Base-by-base conservation (phyloP, 148 eudicot species). In the Oxyria digyna region DNA sequence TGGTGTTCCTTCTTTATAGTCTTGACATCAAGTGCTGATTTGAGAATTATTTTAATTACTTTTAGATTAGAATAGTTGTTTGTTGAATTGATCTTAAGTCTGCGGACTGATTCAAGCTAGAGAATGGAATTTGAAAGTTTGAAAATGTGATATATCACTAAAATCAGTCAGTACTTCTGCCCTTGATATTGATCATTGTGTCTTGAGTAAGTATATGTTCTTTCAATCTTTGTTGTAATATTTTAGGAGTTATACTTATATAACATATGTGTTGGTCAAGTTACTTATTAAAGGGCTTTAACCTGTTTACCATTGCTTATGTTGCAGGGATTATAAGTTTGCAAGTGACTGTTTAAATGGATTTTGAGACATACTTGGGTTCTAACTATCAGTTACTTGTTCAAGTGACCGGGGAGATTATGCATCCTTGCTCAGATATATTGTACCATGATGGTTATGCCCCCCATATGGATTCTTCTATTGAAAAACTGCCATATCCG, bases 321-420 rank as follows among this genome's bases (percentile, higher is more conserved):
- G 37, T 10, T 9, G 52, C 62, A 52, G 62, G n/a, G 14, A 52
- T 24, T 23, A 23, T 8, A 20, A 20, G 26, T 52, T 23, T 23
- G 62, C 62, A 52, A 52, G 65, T 3, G 65, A 59, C 55, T 26
- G 50, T 38, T 65, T 37, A 23, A 54, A 83, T 78, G 79, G 42
- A 37, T 50, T 41, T 48, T 38, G 71, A 77, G 69, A 35, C 50
- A 15, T 70, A 70, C 48, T 42, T 70, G 50, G 67, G 65, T 57
- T 77, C 71, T 24, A 69, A 67, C 35, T 24, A 67, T 21, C 72
- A 71, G 24, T 62, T 52, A 69, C 59, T 70, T 38, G 59, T 45
- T 71, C 73, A 64, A 8, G 18, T 42, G 37, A 35, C 46, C 20
- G 69, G 57, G 45, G 75, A 72, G 6, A 52, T 54, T n/a, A 24